A percentile compares a stretch with the other conserved stretches of the same genome.
Conservation (phyloP, 164 flowering plant genomes). For the Sextonia rubra region DNA sequence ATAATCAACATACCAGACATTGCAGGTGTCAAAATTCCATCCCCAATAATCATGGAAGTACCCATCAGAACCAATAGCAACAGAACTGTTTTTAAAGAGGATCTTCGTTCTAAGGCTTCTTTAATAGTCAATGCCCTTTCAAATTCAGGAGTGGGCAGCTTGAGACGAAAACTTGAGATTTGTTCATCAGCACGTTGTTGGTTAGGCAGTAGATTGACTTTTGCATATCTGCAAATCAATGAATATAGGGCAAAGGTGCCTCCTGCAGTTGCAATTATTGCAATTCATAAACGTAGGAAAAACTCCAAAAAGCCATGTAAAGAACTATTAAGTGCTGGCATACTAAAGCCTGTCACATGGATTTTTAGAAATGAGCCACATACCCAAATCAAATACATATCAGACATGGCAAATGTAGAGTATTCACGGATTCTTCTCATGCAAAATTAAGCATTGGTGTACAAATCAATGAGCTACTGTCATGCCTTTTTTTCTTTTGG, state of each 20-base stretch:
- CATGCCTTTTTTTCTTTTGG: no score
- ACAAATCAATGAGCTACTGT: no score
- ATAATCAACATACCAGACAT: slow-evolving; percentile 65
- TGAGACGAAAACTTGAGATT: slow-evolving; percentile 87
- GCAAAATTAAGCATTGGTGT: no score
- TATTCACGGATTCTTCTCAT: no score
- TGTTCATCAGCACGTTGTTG: slow-evolving; percentile 86
- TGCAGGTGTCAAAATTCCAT: slow-evolving; percentile 98
- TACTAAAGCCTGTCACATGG: no score
- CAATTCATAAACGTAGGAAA: background rate
- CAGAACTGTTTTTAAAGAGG: slow-evolving; percentile 66
- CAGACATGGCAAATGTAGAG: no score
- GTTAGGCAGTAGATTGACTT: slow-evolving; percentile 87
- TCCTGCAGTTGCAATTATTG: slow-evolving; percentile 45
- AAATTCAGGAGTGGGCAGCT: slow-evolving; percentile 92
- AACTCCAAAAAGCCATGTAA: background rate
- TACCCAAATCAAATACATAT: no score
- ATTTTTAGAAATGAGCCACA: no score
- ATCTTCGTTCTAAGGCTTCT: slow-evolving; percentile 62
- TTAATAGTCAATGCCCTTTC: slow-evolving; percentile 85
- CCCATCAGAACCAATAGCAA: slow-evolving; percentile 87
- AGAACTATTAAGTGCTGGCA: no score
- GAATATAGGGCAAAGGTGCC: slow-evolving; percentile 98
- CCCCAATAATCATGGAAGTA: slow-evolving; percentile 97
- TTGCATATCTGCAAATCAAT: slow-evolving; percentile 88